phyloP scores from a whole-genome alignment of 371 early-diverging fungal genomes.

The Rhizomucor miehei region DNA sequence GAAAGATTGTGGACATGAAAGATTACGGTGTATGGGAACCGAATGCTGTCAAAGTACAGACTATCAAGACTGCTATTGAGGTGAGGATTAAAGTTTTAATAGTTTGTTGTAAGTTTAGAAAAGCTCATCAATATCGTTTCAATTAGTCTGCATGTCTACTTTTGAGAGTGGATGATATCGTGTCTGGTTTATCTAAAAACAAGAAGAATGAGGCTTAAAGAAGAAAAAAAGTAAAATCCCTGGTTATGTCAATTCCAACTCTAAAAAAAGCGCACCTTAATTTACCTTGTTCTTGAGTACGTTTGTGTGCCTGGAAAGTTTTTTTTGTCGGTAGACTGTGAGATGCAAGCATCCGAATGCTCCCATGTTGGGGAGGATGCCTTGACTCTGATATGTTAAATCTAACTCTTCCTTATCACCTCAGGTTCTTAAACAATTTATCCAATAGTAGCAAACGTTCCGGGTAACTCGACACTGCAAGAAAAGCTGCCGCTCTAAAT shows the following conservation, averaged over 20 bases:
- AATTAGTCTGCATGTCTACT: slow-evolving; percentile 83
- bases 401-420: too few relatives aligned
- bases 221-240: not conserved
- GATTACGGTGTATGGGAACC: slow-evolving; percentile 99
- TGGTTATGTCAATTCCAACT: not conserved
- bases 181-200: slow-evolving; percentile 83
- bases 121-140: not conserved
- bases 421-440: too few relatives aligned
- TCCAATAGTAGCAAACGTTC: too few relatives aligned
- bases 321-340: too few relatives aligned
- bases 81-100: slow-evolving; percentile 25
- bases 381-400: too few relatives aligned
- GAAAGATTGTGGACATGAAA: slow-evolving; percentile 95
- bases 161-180: slow-evolving; percentile 97
- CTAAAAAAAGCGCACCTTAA: not conserved
- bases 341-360: too few relatives aligned
- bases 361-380: too few relatives aligned
- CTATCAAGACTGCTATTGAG: slow-evolving; percentile 99
- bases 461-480: too few relatives aligned
- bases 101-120: slow-evolving; percentile 3
- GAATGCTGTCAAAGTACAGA: slow-evolving; percentile 98
- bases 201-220: slow-evolving; percentile 15
- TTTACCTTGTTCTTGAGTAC: not conserved
- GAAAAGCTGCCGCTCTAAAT: too few relatives aligned
- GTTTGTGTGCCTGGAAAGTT: too few relatives aligned